A percentile compares a stretch with the other conserved stretches of the same genome.
These are phyloP conservation scores for Pythium monospermum DNA, from an alignment of 352 stramenopile species.

Conservation along the genomic window DNA sequence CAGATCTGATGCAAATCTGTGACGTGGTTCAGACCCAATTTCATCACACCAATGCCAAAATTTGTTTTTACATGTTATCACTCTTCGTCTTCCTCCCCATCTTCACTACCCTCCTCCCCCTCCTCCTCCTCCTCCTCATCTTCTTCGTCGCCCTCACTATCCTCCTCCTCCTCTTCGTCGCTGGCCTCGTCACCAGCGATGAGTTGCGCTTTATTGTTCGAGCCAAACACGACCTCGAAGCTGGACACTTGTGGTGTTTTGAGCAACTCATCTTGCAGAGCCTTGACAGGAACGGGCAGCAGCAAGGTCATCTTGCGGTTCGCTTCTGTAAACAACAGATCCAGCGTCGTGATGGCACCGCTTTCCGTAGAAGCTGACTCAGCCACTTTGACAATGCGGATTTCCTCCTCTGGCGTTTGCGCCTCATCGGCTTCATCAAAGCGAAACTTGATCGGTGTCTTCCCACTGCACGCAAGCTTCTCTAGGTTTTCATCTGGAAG, in stretches of 20 bases:
- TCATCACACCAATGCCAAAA: too few relatives aligned
- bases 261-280: conserved; percentile 16
- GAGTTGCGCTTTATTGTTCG: conserved; percentile 13
- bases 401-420: conserved; percentile 12
- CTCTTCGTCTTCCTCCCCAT: conserved; percentile 3
- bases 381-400: conserved; percentile 6
- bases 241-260: conserved; percentile 21
- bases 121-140: conserved; percentile 16
- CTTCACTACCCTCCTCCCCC: conserved; percentile 14
- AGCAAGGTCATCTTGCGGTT: conserved; percentile 21
- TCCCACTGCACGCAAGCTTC: conserved; percentile 12
- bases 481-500: conserved; percentile 23
- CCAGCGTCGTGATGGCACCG: conserved; percentile 20
- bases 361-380: conserved; percentile 12
- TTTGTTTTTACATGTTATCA: conserved; percentile 1
- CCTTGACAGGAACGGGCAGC: conserved; percentile 16
- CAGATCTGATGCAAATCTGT: conserved; percentile 10
- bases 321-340: conserved; percentile 23
- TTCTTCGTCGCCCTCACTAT: conserved; percentile 13
- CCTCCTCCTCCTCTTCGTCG: conserved; percentile 19
- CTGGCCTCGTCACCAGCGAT: conserved; percentile 27
- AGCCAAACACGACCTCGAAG: conserved; percentile 24
- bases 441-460: conserved; percentile 14
- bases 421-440: conserved; percentile 17
- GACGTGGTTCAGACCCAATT: too few relatives aligned